phyloP scores from a whole-genome alignment of 2,329 filamentous ascomycete species.

The Colletotrichum sp. region DNA sequence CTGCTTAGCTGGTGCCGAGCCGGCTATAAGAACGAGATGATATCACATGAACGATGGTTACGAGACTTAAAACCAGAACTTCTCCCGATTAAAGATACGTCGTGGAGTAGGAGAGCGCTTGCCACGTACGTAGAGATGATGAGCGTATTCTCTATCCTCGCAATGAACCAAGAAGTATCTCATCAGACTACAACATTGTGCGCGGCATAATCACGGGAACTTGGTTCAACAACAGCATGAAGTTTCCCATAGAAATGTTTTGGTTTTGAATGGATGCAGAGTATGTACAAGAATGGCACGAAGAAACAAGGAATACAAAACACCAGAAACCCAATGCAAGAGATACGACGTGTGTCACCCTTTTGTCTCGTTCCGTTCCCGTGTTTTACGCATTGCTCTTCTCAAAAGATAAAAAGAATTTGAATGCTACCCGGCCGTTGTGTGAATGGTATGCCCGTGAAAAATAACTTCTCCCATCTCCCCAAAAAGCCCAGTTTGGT shows the following conservation, averaged over 20 bases:
- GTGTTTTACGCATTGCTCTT: background rate
- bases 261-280: background rate
- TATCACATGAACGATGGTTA: too few species aligned
- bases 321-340: constrained; percentile 6
- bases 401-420: background rate
- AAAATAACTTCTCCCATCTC: background rate
- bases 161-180: too few species aligned
- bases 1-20: too few species aligned
- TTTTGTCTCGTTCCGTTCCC: background rate
- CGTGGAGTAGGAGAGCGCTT: too few species aligned
- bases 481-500: background rate
- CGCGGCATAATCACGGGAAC: background rate
- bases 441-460: background rate
- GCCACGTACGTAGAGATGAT: too few species aligned
- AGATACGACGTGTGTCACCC: background rate
- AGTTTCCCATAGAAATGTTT: background rate
- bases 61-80: too few species aligned
- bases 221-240: background rate
- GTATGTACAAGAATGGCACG: constrained; percentile 15
- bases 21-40: too few species aligned
- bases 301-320: background rate
- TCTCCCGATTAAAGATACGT: too few species aligned
- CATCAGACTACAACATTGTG: background rate
- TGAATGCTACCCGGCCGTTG: background rate
- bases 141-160: too few species aligned